Evolutionary conservation across 805 yeast genomes (phyloP), one percentile per base, ranked within the genome.

Genomic region (Schwanniomyces occidentalis): DNA sequence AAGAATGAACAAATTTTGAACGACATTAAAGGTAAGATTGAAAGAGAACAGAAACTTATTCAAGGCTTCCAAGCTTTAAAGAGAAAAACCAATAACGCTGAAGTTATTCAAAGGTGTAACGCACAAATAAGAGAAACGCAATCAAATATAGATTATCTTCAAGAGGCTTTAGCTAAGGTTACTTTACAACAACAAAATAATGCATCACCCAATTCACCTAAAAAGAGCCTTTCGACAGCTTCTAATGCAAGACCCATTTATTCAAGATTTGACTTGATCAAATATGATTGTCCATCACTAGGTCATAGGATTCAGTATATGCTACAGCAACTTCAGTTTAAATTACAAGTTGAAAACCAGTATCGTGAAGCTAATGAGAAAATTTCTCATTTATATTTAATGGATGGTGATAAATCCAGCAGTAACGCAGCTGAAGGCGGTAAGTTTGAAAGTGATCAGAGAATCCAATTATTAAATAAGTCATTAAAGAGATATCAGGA

Each of bases 271-370:
- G 99, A 93, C 57, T 70, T 93, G 37, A 74, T 88, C 55, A 89
- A 89, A 50, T 89, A 88, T 54, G 97, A 93, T 51, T 86, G 96
- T 49, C 96, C 97, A 0, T 86, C 95, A 0, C 67, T 93, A 47
- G 96, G 97, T 8, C 96, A 93, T 51, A 78, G 93, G 44, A 93
- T 93, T 52, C 96, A 88, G 61, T 82, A 86, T 50, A 90, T 93
- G 98, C 74, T 91, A 36, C 97, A 90, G 63, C 95, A 89, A 60
- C 71, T 93, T 40, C 96, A 90, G 56, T 89, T 91, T 60, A 93
- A 93, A 61, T 72, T 91, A 29, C 93, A 91, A 53, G 95, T 91
- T 24, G 99, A 93, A 58, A 80, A 86, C 49, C 95, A 93, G 61
- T 93, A 91, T 61, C 81, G 82, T 50, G 91, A 82, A 45, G 98